phyloP scores from a whole-genome alignment of 1,284 basidiomycete species.

The Phylloporus sp. region DNA sequence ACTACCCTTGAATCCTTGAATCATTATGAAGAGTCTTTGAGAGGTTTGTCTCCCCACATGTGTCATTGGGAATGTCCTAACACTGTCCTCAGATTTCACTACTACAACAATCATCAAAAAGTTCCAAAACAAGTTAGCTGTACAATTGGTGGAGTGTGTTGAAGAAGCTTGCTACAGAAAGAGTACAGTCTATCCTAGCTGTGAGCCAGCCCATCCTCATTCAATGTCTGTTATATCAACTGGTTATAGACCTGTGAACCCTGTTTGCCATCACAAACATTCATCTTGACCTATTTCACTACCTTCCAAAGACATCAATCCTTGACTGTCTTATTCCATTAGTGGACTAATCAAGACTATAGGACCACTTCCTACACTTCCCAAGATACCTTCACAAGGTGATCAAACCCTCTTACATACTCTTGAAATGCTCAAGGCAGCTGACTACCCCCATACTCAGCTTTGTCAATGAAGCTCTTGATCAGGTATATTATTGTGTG shows the following conservation, averaged over 20 bases:
- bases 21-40: constrained; percentile 77
- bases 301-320: constrained; percentile 88
- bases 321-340: constrained; percentile 4
- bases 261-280: constrained; percentile 89
- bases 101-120: constrained; percentile 94
- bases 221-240: background rate
- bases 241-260: constrained; percentile 75
- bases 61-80: background rate
- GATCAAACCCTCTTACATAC: constrained; percentile 87
- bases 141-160: constrained; percentile 89
- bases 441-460: constrained; percentile 89
- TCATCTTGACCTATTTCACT: constrained; percentile 95
- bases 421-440: constrained; percentile 84
- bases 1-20: constrained; percentile 85
- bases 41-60: constrained; percentile 59
- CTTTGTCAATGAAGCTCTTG: constrained; percentile 86
- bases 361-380: constrained; percentile 78
- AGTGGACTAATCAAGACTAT: constrained; percentile 12
- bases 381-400: constrained; percentile 80
- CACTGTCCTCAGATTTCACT: constrained; percentile 79
- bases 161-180: constrained; percentile 81
- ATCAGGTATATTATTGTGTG: constrained; percentile 53
- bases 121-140: constrained; percentile 86
- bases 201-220: constrained; percentile 44
- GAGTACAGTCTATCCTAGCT: constrained; percentile 76